These are phyloP conservation scores for Dryas octopetala DNA, from an alignment of 306 rosid species.

Conservation along the genomic window DNA sequence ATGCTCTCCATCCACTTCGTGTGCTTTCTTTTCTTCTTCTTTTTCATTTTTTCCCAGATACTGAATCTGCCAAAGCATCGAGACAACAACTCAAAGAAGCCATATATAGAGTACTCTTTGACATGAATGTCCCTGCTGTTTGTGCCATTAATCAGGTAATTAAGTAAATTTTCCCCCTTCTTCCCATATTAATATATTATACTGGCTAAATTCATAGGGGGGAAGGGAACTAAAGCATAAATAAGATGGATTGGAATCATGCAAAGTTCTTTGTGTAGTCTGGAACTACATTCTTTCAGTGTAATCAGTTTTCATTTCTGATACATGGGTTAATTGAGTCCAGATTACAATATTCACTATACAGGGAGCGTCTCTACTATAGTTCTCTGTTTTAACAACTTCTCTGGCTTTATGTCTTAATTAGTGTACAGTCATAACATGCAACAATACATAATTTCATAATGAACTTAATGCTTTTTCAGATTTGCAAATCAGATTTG, in stretches of 20 bases:
- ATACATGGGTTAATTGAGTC: neutral
- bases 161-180: slow-evolving; percentile 51
- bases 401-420: too few relatives aligned
- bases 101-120: slow-evolving; percentile 63
- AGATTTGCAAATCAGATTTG: neutral
- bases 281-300: neutral
- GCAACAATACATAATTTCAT: too few relatives aligned
- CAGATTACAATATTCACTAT: neutral
- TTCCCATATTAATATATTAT: neutral
- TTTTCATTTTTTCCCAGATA: slow-evolving; percentile 48
- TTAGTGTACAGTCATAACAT: too few relatives aligned
- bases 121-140: slow-evolving; percentile 85
- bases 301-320: neutral
- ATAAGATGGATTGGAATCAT: neutral
- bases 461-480: neutral
- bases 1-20: neutral
- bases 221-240: neutral
- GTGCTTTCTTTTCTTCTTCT: slow-evolving; percentile 8
- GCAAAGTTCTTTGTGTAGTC: neutral
- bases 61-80: slow-evolving; percentile 78
- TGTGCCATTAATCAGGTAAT: slow-evolving; percentile 95
- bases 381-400: too few relatives aligned
- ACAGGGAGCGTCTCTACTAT: too few relatives aligned
- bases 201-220: neutral
- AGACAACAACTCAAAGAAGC: slow-evolving; percentile 84